Conservation (phyloP, 2,329 filamentous ascomycete genomes). For the Scedosporium apiospermum region DNA sequence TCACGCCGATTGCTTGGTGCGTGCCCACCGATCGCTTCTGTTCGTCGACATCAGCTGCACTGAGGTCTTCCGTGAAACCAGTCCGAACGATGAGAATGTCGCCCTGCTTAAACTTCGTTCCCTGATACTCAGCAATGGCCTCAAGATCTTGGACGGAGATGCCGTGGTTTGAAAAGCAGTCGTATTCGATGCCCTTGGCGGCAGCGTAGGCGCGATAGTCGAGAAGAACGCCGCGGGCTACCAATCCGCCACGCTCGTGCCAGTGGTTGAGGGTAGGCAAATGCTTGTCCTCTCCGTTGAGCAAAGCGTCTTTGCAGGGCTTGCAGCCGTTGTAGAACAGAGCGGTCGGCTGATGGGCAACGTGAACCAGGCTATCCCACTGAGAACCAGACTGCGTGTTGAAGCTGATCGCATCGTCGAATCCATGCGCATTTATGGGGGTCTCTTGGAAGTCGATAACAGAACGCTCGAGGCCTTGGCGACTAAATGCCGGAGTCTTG, state of each 20-base stretch:
- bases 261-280: neutral
- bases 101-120: constrained; percentile 34
- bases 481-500: neutral
- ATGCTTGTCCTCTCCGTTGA: neutral
- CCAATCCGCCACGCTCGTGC: constrained; percentile 4
- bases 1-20: neutral
- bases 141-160: constrained; percentile 20
- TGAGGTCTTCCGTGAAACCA: neutral
- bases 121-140: constrained; percentile 26
- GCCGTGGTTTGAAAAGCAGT: constrained; percentile 28
- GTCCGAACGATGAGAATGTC: constrained; percentile 41
- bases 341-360: neutral
- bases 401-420: neutral
- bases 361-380: neutral
- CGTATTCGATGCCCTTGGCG: constrained; percentile 24
- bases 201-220: constrained; percentile 37
- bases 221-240: constrained; percentile 38
- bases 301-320: neutral
- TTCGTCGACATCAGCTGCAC: neutral
- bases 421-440: neutral
- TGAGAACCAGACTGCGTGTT: neutral
- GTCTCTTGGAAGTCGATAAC: neutral
- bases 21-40: neutral
- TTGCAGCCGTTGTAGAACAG: neutral
- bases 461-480: neutral